Evolutionary conservation across 2,329 filamentous ascomycete genomes (phyloP).

Genomic region (Colletotrichum sp.): DNA sequence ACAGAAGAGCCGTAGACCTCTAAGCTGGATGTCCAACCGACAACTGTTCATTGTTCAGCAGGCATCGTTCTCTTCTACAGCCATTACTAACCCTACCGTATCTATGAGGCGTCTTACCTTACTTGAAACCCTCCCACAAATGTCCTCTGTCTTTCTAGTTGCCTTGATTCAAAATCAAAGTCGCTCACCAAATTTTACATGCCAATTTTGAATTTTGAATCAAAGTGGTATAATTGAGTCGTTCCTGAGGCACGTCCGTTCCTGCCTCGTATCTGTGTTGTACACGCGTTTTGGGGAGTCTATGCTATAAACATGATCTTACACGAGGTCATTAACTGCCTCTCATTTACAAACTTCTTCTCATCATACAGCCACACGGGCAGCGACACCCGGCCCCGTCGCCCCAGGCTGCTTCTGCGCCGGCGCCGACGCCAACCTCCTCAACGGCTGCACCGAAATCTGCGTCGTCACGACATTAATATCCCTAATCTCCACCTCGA

Average conservation of each 20-base stretch:
- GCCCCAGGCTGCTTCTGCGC: background rate
- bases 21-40: no score
- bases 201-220: background rate
- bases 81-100: no score
- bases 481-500: conserved; percentile 59
- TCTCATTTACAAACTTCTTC: background rate
- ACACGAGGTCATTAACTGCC: background rate
- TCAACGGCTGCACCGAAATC: background rate
- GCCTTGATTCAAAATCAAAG: no score
- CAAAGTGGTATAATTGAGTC: background rate
- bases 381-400: background rate
- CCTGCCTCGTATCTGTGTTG: background rate
- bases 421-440: background rate
- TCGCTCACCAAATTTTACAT: no score
- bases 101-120: no score
- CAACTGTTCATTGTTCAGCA: no score
- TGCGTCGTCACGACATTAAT: conserved; percentile 47
- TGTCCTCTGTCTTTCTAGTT: no score
- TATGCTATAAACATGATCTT: background rate
- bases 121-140: no score
- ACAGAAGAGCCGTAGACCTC: no score
- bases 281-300: background rate
- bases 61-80: no score
- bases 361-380: background rate
- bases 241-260: background rate